Evolutionary conservation across 805 yeast species (phyloP), one percentile per base, ranked within the genome.

Genomic region (Tetrapisispora taiwanensis): DNA sequence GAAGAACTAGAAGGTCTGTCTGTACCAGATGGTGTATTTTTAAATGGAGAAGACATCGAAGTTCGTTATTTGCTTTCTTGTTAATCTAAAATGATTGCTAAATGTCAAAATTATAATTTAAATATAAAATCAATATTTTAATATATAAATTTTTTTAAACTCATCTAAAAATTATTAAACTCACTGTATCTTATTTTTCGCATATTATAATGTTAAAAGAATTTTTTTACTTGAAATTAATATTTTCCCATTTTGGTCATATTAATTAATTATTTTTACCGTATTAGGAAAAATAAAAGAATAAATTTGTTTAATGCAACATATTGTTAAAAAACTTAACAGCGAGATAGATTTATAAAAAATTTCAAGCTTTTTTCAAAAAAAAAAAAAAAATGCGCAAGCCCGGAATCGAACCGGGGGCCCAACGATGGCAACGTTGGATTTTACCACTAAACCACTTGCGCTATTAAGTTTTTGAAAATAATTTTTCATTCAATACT

Each of bases 1-100:
- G 64, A 55, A 7, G 58, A 55, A 42, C 51, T 49, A 3, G 55
- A 47, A 9, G 52, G 52, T 39, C 56, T 48, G 28, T 47, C 54
- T 28, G 53, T 51, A 12, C 46, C 46, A 14, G 49, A 49, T 19
- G 52, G 48, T 30, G 51, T 52, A 8, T 46, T 38, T 35, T 53
- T 55, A 14, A 47, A 46, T 36, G 54, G 58, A n/a, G 57, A 52
- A 14, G 60, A 51, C 61, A 54, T 56, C 2, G 3, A 5, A 22
- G 26, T 8, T 22, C 27, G 38, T 17, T 17, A 10, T n/a, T 10
- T 9, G 8, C 4, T 17, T 20, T 34, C 9, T 13, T 13, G 37
- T 10, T 19, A 6, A 3, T 20, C 26, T 22, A 22, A 5, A 22
- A 22, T n/a, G n/a, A n/a, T n/a, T n/a, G n/a, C n/a, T n/a, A n/a